A percentile compares a stretch with the other conserved stretches of the same genome.
Conservation (phyloP, 1,284 basidiomycete genomes). For the Exobasidium rhododendri region DNA sequence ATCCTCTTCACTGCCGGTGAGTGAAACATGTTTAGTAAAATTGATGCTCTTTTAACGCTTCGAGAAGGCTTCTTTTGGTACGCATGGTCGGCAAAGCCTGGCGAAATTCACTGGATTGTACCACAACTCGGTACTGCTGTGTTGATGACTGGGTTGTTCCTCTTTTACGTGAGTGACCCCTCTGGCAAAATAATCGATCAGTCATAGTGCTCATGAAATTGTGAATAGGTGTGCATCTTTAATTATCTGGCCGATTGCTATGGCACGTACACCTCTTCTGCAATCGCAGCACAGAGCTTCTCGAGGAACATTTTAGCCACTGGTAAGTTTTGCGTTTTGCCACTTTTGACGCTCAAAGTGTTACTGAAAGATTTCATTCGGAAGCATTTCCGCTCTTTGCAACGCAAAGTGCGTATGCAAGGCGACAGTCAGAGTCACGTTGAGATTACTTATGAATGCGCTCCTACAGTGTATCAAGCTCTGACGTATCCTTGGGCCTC, state of each 20-base stretch:
- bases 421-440: no score
- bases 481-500: slow-evolving; percentile 70
- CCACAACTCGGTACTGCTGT: slow-evolving; percentile 20
- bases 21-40: background rate
- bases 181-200: slow-evolving; percentile 13
- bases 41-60: background rate
- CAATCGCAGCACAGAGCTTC: slow-evolving; percentile 73
- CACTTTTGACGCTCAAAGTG: background rate
- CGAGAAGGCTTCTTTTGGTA: slow-evolving; percentile 37
- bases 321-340: slow-evolving; percentile 4
- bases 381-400: slow-evolving; percentile 37
- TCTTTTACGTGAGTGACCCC: slow-evolving; percentile 39
- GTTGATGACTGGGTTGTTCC: slow-evolving; percentile 46
- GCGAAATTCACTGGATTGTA: slow-evolving; percentile 9
- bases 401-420: slow-evolving; percentile 36
- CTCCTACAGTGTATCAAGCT: slow-evolving; percentile 58
- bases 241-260: slow-evolving; percentile 17
- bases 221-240: slow-evolving; percentile 17
- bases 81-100: slow-evolving; percentile 48
- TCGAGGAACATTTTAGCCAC: slow-evolving; percentile 59
- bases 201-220: background rate
- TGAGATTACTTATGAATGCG: background rate
- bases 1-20: slow-evolving; percentile 24
- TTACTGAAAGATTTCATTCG: background rate
- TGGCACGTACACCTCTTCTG: slow-evolving; percentile 68